phyloP scores from a whole-genome alignment of 2,329 filamentous ascomycete genomes.

The Cladophialophora psammophila region DNA sequence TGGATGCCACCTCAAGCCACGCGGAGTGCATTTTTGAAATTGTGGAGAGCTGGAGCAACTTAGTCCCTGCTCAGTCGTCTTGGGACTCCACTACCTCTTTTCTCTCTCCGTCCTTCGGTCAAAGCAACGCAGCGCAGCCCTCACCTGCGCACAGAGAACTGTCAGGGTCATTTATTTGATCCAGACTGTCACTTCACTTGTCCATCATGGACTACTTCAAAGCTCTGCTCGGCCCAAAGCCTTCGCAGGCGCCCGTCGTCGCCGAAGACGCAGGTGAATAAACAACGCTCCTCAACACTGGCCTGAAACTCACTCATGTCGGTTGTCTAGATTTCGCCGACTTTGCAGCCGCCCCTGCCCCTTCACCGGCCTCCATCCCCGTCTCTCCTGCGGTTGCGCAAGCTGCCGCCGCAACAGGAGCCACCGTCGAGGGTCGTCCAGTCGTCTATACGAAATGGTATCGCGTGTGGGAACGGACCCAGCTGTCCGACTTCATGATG shows the following conservation, averaged over 20 bases:
- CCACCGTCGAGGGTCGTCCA: slow-evolving; percentile 47
- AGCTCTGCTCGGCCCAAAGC: slow-evolving; percentile 39
- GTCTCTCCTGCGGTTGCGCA: slow-evolving; percentile 56
- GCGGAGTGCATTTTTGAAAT: background rate
- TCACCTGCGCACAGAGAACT: slow-evolving; percentile 7
- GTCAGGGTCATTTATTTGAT: slow-evolving; percentile 38
- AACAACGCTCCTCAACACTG: background rate
- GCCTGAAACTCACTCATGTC: slow-evolving; percentile 7
- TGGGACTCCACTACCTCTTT: background rate
- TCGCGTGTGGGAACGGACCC: slow-evolving; percentile 90
- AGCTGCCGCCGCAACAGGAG: slow-evolving; percentile 50
- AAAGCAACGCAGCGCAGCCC: background rate
- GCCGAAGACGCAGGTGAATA: slow-evolving; percentile 41
- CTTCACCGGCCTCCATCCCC: slow-evolving; percentile 52
- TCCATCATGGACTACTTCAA: slow-evolving; percentile 41
- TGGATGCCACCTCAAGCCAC: background rate
- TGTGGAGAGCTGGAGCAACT: slow-evolving; percentile 19
- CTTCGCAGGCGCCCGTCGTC: slow-evolving; percentile 39
- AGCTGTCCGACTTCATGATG: slow-evolving; percentile 81
- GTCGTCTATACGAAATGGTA: slow-evolving; percentile 90
- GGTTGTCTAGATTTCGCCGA: slow-evolving; percentile 81
- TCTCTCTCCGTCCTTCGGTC: background rate
- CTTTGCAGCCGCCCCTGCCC: slow-evolving; percentile 69
- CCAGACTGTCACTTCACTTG: slow-evolving; percentile 8
- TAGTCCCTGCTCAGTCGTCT: background rate